phyloP scores from a whole-genome alignment of 495 filamentous ascomycete species.

The Podospora sp. region DNA sequence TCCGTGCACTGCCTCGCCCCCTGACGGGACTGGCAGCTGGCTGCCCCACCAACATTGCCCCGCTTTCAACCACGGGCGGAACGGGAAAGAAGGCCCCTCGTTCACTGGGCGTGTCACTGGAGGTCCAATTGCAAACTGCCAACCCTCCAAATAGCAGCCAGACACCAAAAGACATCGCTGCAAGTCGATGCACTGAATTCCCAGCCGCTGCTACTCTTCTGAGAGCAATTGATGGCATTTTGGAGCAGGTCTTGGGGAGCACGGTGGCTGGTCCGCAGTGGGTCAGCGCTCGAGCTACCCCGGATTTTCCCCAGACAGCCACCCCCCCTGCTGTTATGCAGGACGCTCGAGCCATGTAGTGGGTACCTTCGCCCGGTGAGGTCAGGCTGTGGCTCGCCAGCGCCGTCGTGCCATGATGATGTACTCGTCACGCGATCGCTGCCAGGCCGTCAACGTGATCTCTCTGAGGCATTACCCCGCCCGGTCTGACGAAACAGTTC shows the following conservation, averaged over 20 bases:
- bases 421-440: slow-evolving; percentile 42
- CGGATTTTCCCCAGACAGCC: slow-evolving; percentile 30
- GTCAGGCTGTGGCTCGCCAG: slow-evolving; percentile 24
- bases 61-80: background rate
- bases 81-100: background rate
- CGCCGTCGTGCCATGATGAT: slow-evolving; percentile 38
- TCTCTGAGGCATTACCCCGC: slow-evolving; percentile 41
- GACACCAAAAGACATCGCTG: background rate
- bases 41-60: background rate
- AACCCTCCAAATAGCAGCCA: background rate
- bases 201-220: background rate
- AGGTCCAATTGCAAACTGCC: background rate
- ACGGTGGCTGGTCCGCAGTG: slow-evolving; percentile 9
- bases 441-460: slow-evolving; percentile 35
- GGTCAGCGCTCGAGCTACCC: slow-evolving; percentile 24
- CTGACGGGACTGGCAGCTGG: background rate
- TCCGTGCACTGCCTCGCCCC: background rate
- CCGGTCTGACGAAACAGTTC: slow-evolving; percentile 39
- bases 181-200: background rate
- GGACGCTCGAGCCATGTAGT: slow-evolving; percentile 31
- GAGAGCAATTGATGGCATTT: background rate
- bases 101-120: background rate
- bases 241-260: background rate
- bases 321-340: slow-evolving; percentile 25
- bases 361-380: slow-evolving; percentile 27